Evolutionary conservation across 371 early-diverging fungal genomes (phyloP).

Genomic region (Umbelopsis sp.): DNA sequence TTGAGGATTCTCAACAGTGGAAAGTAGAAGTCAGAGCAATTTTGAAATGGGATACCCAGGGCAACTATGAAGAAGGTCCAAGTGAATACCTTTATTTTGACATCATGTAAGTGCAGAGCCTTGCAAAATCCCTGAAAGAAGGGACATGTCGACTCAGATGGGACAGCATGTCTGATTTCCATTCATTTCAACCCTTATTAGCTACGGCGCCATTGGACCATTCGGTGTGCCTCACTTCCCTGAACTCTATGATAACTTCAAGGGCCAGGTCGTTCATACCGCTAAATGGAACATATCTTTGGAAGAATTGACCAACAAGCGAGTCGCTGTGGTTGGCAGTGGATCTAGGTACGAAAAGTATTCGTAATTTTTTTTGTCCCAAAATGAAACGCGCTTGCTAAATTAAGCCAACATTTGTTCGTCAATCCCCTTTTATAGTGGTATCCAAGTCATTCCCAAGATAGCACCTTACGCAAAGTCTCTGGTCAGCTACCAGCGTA

Average conservation of each 20-base stretch:
- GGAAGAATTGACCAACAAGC: conserved; percentile 25
- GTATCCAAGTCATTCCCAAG: conserved; percentile 56
- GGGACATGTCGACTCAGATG: too few species aligned
- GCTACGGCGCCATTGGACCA: conserved; percentile 15
- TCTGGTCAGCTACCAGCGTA: conserved; percentile 59
- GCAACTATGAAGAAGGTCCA: conserved; percentile 9
- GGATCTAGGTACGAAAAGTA: conserved; percentile 22
- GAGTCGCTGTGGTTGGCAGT: conserved; percentile 39
- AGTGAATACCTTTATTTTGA: conserved; percentile 11
- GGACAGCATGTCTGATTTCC: too few species aligned
- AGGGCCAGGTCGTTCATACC: conserved; percentile 33
- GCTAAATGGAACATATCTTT: conserved; percentile 30
- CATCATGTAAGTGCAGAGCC: not conserved
- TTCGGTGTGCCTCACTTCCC: conserved; percentile 15
- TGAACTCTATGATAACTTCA: conserved; percentile 23
- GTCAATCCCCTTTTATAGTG: conserved; percentile 29
- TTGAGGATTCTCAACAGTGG: conserved; percentile 38
- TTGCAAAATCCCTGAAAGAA: not conserved
- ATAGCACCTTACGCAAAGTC: conserved; percentile 44
- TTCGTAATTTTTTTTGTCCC: not conserved
- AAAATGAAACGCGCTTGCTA: not conserved
- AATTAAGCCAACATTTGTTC: not conserved
- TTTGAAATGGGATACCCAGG: not conserved
- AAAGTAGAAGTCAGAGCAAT: conserved; percentile 19
- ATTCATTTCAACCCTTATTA: not conserved